Conservation (phyloP, 1,139 yeast genomes). For the Pichia sp. region DNA sequence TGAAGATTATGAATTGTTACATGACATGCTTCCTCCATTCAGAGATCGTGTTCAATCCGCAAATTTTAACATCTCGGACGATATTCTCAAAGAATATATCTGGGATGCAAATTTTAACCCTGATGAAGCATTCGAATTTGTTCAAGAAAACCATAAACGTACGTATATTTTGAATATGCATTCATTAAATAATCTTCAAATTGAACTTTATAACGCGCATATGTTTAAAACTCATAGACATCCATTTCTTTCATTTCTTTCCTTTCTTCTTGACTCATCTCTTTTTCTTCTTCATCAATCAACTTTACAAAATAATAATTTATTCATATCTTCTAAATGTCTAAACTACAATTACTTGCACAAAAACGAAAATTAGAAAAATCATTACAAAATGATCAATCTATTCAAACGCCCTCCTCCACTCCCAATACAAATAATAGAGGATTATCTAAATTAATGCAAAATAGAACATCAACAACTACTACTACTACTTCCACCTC, state of each 20-base stretch:
- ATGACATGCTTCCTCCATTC: conserved; percentile 15
- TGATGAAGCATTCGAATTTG: conserved; percentile 17
- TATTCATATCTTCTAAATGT: conserved; percentile 7
- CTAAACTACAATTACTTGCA: conserved; percentile 17
- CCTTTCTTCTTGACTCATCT: neutral
- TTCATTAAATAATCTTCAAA: too few relatives aligned
- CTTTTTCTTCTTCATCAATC: neutral
- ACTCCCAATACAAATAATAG: neutral
- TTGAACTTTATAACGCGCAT: too few relatives aligned
- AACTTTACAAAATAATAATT: neutral
- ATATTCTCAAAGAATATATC: conserved; percentile 15
- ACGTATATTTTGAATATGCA: conserved; percentile 48
- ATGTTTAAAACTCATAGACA: too few relatives aligned
- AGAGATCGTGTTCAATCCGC: neutral
- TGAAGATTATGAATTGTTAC: conserved; percentile 16
- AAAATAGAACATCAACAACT: neutral
- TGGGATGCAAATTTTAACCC: conserved; percentile 15
- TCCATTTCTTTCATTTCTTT: neutral
- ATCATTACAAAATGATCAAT: neutral
- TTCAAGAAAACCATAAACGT: conserved; percentile 19
- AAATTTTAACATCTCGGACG: conserved; percentile 3
- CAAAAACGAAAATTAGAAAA: conserved; percentile 7
- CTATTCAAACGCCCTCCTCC: too few relatives aligned
- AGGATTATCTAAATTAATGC: conserved; percentile 5
- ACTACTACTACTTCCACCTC: neutral